Conservation (phyloP, 1,139 yeast genomes). For the Petasospora fabianii region DNA sequence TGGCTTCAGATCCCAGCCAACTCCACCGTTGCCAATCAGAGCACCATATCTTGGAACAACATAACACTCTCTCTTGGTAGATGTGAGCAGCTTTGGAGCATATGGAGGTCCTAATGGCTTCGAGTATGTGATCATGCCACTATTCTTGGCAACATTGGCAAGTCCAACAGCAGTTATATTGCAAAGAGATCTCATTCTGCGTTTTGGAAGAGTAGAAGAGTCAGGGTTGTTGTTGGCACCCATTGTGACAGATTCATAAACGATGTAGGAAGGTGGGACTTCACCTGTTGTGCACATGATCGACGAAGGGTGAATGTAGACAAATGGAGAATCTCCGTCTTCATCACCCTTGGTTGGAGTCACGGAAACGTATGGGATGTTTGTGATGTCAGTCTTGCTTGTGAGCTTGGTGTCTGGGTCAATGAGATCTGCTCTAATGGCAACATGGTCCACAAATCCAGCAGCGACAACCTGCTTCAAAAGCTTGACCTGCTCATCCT, state of each 20-base stretch:
- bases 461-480: constrained; percentile 90
- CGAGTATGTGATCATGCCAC: constrained; percentile 76
- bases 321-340: constrained; percentile 47
- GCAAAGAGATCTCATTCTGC: constrained; percentile 73
- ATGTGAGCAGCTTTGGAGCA: constrained; percentile 65
- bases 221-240: constrained; percentile 39
- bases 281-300: constrained; percentile 54
- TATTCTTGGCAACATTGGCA: constrained; percentile 69
- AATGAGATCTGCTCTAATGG: constrained; percentile 73
- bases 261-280: constrained; percentile 71
- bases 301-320: constrained; percentile 78
- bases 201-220: constrained; percentile 37
- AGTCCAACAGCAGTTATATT: constrained; percentile 74
- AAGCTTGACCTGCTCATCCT: constrained; percentile 64
- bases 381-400: constrained; percentile 55
- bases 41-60: constrained; percentile 93
- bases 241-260: constrained; percentile 60
- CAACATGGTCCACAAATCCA: constrained; percentile 89
- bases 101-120: constrained; percentile 91
- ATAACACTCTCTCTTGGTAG: constrained; percentile 76
- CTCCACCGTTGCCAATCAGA: constrained; percentile 73
- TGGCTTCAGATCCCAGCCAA: constrained; percentile 93
- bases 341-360: constrained; percentile 45
- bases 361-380: constrained; percentile 72
- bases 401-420: constrained; percentile 60